Evolutionary conservation across 2,329 filamentous ascomycete genomes (phyloP), one percentile per base, ranked within the genome.

Genomic region (Gremmenia infestans): DNA sequence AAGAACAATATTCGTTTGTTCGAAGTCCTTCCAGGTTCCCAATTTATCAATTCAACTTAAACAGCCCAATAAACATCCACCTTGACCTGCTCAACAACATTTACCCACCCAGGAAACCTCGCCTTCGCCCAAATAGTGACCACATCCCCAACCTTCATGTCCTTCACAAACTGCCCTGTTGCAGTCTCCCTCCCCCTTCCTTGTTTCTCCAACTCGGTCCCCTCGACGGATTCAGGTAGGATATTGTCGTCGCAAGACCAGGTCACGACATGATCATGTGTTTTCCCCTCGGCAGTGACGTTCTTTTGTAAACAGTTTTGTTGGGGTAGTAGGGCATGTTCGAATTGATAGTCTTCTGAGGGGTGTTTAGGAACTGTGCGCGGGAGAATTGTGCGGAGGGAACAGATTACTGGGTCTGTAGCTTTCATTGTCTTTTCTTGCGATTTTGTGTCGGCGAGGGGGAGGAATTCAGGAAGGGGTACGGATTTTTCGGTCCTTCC

Each of bases 61-160:
- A 68, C 65, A 0, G 81, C 79, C 80, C 81, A 86, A 64, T 81
- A 85, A 25, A 86, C 73, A 55, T 81, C 79, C 32, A 86, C 70
- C 66, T 74, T 73, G 2, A 79, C 77, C 12, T 70, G 73, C 48
- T 78, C 67, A 9, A 85, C 67, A 12, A 70, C 52, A 58, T 86
- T 86, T 1, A 53, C 47, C 83, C 83, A 87, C 0, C 71, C 76
- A 0, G 65, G 68, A 54, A 81, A 86, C 56, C 82, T 75, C 2
- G 81, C 76, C 68, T 80, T 83, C 0, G 72, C 82, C 83, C 83
- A 86, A 1, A 86, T 64, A 0, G 82, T 85, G 11, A 86, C 70
- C 17, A 83, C 76, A 61, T 87, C 83, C 1, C 83, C 83, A n/a
- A 82, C 60, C 60, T 75, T 77, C 60, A 87, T 65, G 47, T 70